Percentiles rank a stretch among this genome's conserved stretches.
phyloP scores from a whole-genome alignment of 1,284 basidiomycete genomes.

The Xerocomus tenax region DNA sequence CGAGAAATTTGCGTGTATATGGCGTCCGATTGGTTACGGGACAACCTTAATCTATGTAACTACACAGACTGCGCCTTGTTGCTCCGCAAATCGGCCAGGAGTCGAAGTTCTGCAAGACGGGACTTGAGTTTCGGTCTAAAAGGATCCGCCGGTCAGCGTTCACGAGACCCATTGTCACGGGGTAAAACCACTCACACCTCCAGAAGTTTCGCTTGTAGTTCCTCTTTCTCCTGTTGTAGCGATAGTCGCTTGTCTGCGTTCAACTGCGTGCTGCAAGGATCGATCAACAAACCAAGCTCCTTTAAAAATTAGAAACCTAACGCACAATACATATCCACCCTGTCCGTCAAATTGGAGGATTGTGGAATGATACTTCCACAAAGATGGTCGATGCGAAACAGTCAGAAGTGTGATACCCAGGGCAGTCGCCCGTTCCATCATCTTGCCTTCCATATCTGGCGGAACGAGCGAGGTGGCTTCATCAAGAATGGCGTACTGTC shows the following conservation, averaged over 20 bases:
- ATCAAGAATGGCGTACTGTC: conserved; percentile 89
- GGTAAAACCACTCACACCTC: conserved; percentile 54
- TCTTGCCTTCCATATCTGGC: conserved; percentile 83
- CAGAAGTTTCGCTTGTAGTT: conserved; percentile 67
- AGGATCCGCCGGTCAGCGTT: conserved; percentile 5
- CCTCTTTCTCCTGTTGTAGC: conserved; percentile 90
- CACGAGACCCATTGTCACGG: background rate
- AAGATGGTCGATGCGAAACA: conserved; percentile 83
- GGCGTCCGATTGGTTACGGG: conserved; percentile 28
- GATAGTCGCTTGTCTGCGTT: conserved; percentile 88
- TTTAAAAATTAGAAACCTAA: conserved; percentile 15
- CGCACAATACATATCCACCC: conserved; percentile 79
- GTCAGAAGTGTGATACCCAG: conserved; percentile 86
- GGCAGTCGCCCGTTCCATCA: conserved; percentile 90
- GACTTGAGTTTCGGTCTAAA: conserved; percentile 72
- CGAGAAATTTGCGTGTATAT: conserved; percentile 17
- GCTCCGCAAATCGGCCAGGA: conserved; percentile 17
- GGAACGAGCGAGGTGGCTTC: conserved; percentile 95
- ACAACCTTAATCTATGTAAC: conserved; percentile 10
- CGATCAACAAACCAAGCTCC: background rate
- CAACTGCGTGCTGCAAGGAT: conserved; percentile 61
- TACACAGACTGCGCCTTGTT: background rate
- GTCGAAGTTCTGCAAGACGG: conserved; percentile 60
- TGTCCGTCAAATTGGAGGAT: conserved; percentile 86
- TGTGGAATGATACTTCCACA: conserved; percentile 93